phyloP scores from a whole-genome alignment of 2,329 filamentous ascomycete genomes.

The Claviceps capensis region DNA sequence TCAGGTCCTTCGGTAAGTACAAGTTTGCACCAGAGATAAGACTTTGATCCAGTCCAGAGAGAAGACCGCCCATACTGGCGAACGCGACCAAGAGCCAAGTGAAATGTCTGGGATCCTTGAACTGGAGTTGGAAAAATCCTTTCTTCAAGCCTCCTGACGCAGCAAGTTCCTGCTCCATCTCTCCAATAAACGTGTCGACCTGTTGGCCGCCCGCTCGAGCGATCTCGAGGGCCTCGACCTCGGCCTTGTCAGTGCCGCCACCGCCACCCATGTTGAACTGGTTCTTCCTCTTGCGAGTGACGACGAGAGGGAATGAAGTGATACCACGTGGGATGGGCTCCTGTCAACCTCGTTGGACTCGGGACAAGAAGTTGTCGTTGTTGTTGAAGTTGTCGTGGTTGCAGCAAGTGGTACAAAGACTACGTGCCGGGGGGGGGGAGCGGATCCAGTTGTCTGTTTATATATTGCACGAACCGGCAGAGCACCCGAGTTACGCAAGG shows the following conservation, averaged over 20 bases:
- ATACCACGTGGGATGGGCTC: not conserved
- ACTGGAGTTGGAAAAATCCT: conserved; percentile 39
- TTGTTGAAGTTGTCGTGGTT: not conserved
- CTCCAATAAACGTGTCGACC: conserved; percentile 24
- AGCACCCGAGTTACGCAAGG: no score
- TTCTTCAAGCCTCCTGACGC: conserved; percentile 18
- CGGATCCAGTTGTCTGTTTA: not conserved
- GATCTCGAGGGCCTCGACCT: conserved; percentile 22
- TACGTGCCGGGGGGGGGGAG: not conserved
- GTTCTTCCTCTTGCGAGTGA: not conserved
- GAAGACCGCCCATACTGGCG: conserved; percentile 61
- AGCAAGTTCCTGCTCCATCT: conserved; percentile 28
- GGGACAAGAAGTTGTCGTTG: no score
- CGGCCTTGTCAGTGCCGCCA: conserved; percentile 14
- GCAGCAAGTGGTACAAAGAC: not conserved
- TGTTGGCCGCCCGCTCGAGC: conserved; percentile 20
- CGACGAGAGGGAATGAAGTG: not conserved
- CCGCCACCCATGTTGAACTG: conserved; percentile 1
- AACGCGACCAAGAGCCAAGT: conserved; percentile 57
- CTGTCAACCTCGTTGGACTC: not conserved
- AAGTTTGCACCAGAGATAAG: conserved; percentile 60
- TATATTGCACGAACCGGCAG: not conserved
- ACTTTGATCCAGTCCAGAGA: conserved; percentile 60
- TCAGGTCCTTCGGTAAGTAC: conserved; percentile 45
- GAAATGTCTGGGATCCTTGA: conserved; percentile 49